A percentile compares a stretch with the other conserved stretches of the same genome.
phyloP scores from a whole-genome alignment of 148 eudicot species.

The Nepenthes gracilis region DNA sequence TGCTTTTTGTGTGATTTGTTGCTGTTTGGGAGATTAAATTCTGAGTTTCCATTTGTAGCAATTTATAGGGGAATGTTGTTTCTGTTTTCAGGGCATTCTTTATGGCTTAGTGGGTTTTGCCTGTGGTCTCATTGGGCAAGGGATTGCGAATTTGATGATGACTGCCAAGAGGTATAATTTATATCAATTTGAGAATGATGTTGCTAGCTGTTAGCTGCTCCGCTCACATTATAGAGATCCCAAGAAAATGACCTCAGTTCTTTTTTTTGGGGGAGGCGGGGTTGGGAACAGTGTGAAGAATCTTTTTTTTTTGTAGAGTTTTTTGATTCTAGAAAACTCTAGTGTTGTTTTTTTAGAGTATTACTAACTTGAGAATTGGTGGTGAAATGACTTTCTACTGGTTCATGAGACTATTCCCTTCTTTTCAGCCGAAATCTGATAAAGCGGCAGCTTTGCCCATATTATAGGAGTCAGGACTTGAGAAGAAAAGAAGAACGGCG shows the following conservation, averaged over 20 bases:
- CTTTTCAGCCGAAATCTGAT: too few species aligned
- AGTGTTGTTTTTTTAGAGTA: too few species aligned
- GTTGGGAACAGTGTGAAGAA: too few species aligned
- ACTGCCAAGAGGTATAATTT: conserved; percentile 46
- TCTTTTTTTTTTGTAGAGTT: too few species aligned
- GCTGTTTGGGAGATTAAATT: neutral
- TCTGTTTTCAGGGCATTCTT: conserved; percentile 39
- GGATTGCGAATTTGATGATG: conserved; percentile 62
- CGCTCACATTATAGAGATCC: neutral
- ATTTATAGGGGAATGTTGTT: neutral
- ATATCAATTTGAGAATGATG: neutral
- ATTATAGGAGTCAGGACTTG: too few species aligned
- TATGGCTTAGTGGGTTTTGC: conserved; percentile 60
- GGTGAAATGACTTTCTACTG: too few species aligned
- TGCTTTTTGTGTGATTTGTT: neutral
- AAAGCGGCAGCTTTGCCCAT: too few species aligned
- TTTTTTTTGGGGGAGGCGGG: neutral
- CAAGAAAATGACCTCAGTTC: neutral
- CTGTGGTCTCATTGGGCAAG: conserved; percentile 57
- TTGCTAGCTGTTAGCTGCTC: neutral
- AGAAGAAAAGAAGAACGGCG: too few species aligned
- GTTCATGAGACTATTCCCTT: too few species aligned
- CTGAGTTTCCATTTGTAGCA: neutral
- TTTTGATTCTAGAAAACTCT: too few species aligned
- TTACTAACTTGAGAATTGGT: too few species aligned